A percentile compares a stretch with the other conserved stretches of the same genome.
phyloP scores from a whole-genome alignment of 371 early-diverging fungal species.

The Catenaria anguillulae region DNA sequence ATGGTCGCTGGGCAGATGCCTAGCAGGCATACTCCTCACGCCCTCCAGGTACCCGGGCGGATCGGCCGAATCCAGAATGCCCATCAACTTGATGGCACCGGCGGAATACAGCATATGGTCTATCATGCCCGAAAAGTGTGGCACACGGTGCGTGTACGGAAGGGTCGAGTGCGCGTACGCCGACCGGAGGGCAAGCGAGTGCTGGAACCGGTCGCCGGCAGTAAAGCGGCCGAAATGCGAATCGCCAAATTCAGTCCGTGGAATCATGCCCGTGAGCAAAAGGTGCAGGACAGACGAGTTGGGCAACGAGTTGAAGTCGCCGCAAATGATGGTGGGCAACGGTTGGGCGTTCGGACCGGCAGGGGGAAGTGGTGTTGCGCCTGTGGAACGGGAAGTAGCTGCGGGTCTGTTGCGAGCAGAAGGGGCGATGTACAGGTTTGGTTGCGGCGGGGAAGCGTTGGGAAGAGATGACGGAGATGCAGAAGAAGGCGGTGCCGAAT shows the following conservation, averaged over 20 bases:
- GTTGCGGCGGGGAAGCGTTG: too few species aligned
- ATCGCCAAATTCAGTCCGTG: not conserved
- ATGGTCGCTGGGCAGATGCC: not conserved
- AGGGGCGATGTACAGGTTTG: too few species aligned
- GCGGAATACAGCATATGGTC: not conserved
- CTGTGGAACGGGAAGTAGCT: too few species aligned
- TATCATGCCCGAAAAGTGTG: conserved; percentile 4
- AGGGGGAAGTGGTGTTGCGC: too few species aligned
- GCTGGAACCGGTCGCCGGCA: not conserved
- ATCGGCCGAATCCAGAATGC: not conserved
- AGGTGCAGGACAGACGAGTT: not conserved
- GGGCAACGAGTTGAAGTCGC: not conserved
- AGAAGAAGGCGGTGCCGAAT: too few species aligned
- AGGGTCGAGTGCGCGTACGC: not conserved
- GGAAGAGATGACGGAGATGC: too few species aligned
- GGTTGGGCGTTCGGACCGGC: too few species aligned
- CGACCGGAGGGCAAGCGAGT: not conserved
- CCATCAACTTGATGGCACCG: not conserved
- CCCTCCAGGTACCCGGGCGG: not conserved
- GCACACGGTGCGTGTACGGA: conserved; percentile 1
- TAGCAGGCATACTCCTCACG: not conserved
- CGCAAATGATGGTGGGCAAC: not conserved
- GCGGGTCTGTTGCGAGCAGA: too few species aligned
- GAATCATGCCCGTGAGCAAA: not conserved
- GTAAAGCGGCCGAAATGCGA: conserved; percentile 3